Percentiles rank a stretch among this genome's conserved stretches.
Conservation (phyloP, 305 asterid species). For the Fraxinus albicans region DNA sequence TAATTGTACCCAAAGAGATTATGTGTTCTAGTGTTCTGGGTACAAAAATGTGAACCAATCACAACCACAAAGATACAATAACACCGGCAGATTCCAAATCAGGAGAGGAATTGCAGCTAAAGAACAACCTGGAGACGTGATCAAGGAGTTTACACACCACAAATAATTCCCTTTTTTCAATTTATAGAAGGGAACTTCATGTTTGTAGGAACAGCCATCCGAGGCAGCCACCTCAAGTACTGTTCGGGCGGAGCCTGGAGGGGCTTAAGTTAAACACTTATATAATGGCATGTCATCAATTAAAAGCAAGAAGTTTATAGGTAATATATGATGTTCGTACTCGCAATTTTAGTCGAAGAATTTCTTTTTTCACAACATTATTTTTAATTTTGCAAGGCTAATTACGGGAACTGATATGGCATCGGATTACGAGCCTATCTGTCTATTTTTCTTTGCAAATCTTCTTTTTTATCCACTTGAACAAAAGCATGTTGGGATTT, state of each 20-base stretch:
- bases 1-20: neutral
- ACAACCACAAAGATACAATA: neutral
- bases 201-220: neutral
- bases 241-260: neutral
- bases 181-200: neutral
- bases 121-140: neutral
- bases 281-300: neutral
- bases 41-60: neutral
- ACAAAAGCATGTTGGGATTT: slow-evolving; percentile 38
- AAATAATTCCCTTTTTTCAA: neutral
- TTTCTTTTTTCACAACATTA: neutral
- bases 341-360: neutral
- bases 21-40: neutral
- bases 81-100: neutral
- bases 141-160: neutral
- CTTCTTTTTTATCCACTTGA: slow-evolving; percentile 20
- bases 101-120: neutral
- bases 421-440: slow-evolving; percentile 24
- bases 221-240: neutral
- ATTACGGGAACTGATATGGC: slow-evolving; percentile 25
- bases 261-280: neutral
- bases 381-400: neutral
- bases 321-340: neutral
- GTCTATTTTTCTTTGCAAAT: neutral
- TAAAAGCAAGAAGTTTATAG: neutral